Base-by-base conservation (phyloP, 208 protist species). In the Strigomonas culicis region DNA sequence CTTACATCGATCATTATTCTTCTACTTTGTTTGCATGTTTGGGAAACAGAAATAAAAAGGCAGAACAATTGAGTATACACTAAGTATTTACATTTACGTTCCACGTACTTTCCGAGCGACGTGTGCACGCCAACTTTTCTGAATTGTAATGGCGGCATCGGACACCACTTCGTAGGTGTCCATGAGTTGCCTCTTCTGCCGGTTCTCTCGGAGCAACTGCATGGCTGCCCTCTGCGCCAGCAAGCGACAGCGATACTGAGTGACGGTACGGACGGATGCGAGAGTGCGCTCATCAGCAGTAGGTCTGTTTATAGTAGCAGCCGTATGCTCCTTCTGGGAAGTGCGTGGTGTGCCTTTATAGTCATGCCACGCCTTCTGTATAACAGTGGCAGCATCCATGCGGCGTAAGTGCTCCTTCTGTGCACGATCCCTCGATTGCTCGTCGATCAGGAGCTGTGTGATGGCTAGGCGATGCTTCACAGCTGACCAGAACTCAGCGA, bases 81-180 rank as follows among this genome's bases (percentile, higher is more conserved):
- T 4, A 44, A 2, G 19, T 44, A 44, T n/a, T 44, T 44, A 44
- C 39, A 4, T 4, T 2, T 15, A 15, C 15, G 13, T 15, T n/a
- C 1, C 8, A 17, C 39, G 1, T 19, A 4, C 39, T 15, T 44
- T 44, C 2, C 31, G 28, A 1, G 1, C 47, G 0, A 11, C 27
- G 59, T 71, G 44, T 4, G 13, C 6, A 2, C 74, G 66, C 84
- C 84, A 91, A 11, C 75, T 60, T 0, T 72, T 70, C 46, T 91
- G 73, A 47, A 91, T 86, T 0, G 81, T 82, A 21, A 66, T 32
- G 1, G 74, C 79, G 1, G 84, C 84, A 56, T 91, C 84, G 2
- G 25, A 43, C n/a, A 55, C 34, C 36, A 78, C 43, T 17, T 25
- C 25, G 4, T 59, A 19, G 8, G 28, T 15, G 13, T 59, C 72